These are phyloP conservation scores for Pinus albicaulis DNA, from an alignment of 75 land plant species.

Conservation along the genomic window DNA sequence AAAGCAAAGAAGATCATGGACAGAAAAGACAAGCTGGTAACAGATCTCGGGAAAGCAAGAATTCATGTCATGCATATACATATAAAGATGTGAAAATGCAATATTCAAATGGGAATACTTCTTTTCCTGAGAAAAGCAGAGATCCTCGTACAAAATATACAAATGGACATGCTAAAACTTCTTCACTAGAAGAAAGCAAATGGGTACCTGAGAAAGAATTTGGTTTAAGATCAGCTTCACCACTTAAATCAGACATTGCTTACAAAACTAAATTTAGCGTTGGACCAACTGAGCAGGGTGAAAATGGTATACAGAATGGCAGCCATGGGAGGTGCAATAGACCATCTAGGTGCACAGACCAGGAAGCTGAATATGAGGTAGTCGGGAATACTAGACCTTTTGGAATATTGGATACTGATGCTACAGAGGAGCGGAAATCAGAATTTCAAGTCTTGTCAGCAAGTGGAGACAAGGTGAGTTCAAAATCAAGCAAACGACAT, in stretches of 20 bases:
- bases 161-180: not conserved
- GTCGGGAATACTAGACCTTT: not conserved
- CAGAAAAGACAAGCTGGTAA: not conserved
- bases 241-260: not conserved
- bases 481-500: conserved; percentile 10
- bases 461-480: not conserved
- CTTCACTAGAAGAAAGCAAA: conserved; percentile 3
- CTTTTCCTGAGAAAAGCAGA: not conserved
- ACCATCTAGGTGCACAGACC: not conserved
- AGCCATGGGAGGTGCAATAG: conserved; percentile 5
- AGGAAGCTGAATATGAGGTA: not conserved
- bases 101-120: not conserved
- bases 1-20: not conserved
- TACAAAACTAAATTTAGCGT: not conserved
- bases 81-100: not conserved
- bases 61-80: not conserved
- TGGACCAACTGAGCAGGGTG: not conserved
- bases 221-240: not conserved
- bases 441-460: not conserved
- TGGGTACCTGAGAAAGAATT: not conserved
- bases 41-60: not conserved
- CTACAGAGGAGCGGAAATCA: not conserved
- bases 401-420: not conserved
- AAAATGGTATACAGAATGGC: conserved; percentile 7
- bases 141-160: not conserved